These are phyloP conservation scores for Plasmodium vinckei DNA, from an alignment of 169 alveolate genomes.

Conservation along the genomic window DNA sequence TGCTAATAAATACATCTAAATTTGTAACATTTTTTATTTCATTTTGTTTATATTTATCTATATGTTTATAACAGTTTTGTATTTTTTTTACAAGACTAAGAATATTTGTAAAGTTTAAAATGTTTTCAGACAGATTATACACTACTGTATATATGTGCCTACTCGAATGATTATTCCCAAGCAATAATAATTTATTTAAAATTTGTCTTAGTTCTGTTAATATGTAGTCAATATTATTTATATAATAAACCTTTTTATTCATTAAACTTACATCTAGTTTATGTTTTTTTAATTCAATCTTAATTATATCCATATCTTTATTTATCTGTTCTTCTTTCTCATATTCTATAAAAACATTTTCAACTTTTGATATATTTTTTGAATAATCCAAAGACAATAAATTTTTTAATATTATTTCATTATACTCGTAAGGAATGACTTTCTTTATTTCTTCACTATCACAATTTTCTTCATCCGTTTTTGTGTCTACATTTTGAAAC, in stretches of 20 bases:
- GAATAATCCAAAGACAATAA: conserved; percentile 11
- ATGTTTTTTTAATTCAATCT: conserved; percentile 4
- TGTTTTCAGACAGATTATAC: conserved; percentile 15
- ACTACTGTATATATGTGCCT: conserved; percentile 18
- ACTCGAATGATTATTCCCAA: conserved; percentile 27
- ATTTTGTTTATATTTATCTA: conserved; percentile 39
- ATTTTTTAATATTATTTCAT: conserved; percentile 1
- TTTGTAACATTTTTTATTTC: conserved; percentile 38
- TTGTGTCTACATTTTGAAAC: not conserved
- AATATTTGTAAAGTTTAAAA: conserved; percentile 6
- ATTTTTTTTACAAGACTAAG: not conserved
- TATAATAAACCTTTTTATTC: conserved; percentile 42
- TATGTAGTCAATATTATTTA: conserved; percentile 4
- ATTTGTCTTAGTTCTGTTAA: conserved; percentile 7
- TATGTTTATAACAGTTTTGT: conserved; percentile 10
- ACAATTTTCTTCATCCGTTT: not conserved
- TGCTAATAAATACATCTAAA: not conserved
- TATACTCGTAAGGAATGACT: not conserved
- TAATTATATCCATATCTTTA: conserved; percentile 10
- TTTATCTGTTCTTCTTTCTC: conserved; percentile 51
- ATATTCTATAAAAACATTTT: conserved; percentile 26
- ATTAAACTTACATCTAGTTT: conserved; percentile 36
- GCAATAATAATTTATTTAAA: not conserved
- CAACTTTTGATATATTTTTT: conserved; percentile 4
- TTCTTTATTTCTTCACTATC: not conserved